Evolutionary conservation across 1,139 yeast genomes (phyloP), one percentile per base, ranked within the genome.

Genomic region (Nakaseomyces delphensis): DNA sequence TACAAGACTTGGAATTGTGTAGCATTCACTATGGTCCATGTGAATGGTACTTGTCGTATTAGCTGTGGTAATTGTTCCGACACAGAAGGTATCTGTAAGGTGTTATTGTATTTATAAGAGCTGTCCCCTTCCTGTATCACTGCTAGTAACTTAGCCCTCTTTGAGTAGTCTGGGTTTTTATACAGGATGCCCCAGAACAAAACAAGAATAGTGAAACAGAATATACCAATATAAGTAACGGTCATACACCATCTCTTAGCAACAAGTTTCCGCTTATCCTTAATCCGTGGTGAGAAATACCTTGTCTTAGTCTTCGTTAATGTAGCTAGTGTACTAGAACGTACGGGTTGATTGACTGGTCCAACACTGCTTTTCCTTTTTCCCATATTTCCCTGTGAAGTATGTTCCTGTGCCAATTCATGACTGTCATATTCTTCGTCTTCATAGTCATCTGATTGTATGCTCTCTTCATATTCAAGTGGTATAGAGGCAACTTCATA

Each of bases 21-120:
- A 9, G 55, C 42, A 45, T 41, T 53, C 48, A 49, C 70, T 55
- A 49, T 59, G 55, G 36, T 60, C 59, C 51, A 62, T 6, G 51
- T 48, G 9, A 59, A 57, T 7, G 52, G 48, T 3, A 44, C 41
- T 9, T 36, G 27, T 8, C 43, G 44, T 19, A 49, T 39, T 19
- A 51, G 31, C 3, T 41, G 27, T 11, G 50, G 48, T 15, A 52
- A 19, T 23, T 28, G 16, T 10, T 21, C 36, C 2, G 43, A 36
- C 6, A 36, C 30, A 7, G 39, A 28, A 13, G 38, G 40, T 3
- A 33, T 21, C 3, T 24, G 10, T n/a, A 13, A 16, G 11, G 36
- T 36, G 6, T 28, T 20, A 18, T 28, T 27, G 18, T 9, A 38
- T 18, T 11, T 2, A 13, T 36, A 36, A 25, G n/a, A 10, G 28